phyloP scores from a whole-genome alignment of 73 alveolate genomes.

The Halteria grandinella region DNA sequence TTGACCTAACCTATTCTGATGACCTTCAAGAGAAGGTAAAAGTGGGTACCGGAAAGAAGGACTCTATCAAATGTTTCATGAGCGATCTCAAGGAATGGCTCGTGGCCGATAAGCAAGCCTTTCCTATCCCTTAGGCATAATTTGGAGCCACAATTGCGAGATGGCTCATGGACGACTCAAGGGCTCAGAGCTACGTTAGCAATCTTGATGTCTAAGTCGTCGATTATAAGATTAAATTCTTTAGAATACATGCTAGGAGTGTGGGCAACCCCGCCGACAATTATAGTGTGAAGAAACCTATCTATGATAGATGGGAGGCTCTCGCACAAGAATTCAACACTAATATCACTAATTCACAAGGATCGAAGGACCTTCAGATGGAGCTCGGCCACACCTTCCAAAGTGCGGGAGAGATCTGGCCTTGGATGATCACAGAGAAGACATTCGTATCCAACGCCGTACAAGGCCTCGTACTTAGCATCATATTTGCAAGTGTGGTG shows the following conservation, averaged over 20 bases:
- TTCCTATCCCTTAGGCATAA: slow-evolving; percentile 11
- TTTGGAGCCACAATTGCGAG: neutral
- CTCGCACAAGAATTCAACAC: neutral
- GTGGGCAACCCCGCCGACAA: neutral
- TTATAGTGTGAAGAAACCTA: slow-evolving; percentile 4
- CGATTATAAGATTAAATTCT: neutral
- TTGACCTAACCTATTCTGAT: neutral
- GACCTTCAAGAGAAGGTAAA: too few relatives aligned
- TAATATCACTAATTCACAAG: too few relatives aligned
- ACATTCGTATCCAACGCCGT: slow-evolving; percentile 9
- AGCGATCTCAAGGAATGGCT: slow-evolving; percentile 1
- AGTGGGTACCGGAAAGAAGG: neutral
- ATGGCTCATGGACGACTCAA: neutral
- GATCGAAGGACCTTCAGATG: neutral
- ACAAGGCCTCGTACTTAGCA: slow-evolving; percentile 38
- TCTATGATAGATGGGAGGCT: slow-evolving; percentile 1
- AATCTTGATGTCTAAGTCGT: neutral
- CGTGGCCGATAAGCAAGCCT: neutral
- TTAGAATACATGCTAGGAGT: neutral
- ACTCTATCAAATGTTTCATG: neutral
- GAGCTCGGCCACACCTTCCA: neutral
- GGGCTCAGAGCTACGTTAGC: neutral
- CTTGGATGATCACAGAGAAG: slow-evolving; percentile 30
- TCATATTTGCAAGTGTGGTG: slow-evolving; percentile 25
- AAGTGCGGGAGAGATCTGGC: slow-evolving; percentile 24